These are phyloP conservation scores for Pyrrhoderma noxium DNA, from an alignment of 1,284 basidiomycete species.

Conservation along the genomic window DNA sequence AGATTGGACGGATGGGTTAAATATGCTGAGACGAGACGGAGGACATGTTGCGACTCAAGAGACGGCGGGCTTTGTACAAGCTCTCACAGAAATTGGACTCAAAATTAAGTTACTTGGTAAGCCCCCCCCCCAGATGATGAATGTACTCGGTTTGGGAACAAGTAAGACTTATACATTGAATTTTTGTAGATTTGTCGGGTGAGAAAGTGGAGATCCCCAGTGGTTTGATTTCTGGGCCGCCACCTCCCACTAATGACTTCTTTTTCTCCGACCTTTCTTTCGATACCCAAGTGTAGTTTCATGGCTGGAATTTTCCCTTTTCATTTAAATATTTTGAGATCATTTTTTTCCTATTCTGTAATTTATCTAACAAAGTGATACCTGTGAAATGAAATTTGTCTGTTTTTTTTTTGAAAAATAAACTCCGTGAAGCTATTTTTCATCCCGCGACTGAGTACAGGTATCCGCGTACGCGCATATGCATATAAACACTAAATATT, in stretches of 20 bases:
- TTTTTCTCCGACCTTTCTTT: conserved; percentile 70
- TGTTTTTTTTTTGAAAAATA: not conserved
- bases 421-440: not conserved
- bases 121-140: too few relatives aligned
- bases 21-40: conserved; percentile 75
- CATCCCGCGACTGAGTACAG: too few relatives aligned
- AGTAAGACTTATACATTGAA: conserved; percentile 10
- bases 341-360: not conserved
- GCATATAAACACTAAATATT: too few relatives aligned
- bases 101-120: conserved; percentile 87
- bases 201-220: conserved; percentile 90
- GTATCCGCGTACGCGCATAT: not conserved
- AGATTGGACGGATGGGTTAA: conserved; percentile 95
- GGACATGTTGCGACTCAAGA: conserved; percentile 80
- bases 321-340: not conserved
- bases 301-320: not conserved
- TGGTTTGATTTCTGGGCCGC: conserved; percentile 58
- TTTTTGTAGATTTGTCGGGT: conserved; percentile 69
- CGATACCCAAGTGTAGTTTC: conserved; percentile 15
- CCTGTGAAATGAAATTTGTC: not conserved
- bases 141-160: not conserved
- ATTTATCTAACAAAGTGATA: not conserved
- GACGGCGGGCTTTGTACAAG: conserved; percentile 78
- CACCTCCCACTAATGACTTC: conserved; percentile 77
- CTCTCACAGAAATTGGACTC: conserved; percentile 87